Conservation (phyloP, 2,329 filamentous ascomycete genomes). For the Fusarium nisikadoi region DNA sequence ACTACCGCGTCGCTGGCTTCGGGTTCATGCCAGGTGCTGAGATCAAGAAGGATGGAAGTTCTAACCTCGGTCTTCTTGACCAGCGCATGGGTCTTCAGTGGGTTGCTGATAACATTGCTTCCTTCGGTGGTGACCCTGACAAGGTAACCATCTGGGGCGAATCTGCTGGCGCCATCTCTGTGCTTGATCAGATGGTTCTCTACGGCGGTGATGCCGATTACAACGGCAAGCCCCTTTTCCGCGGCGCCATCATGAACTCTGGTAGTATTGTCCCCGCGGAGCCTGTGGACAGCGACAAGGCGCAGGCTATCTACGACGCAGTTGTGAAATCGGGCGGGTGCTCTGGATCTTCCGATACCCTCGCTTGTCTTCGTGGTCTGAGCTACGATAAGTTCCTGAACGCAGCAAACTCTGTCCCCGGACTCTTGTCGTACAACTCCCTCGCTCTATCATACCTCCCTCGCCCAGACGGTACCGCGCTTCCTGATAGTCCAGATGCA, state of each 20-base stretch:
- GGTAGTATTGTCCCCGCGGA: slow-evolving; percentile 71
- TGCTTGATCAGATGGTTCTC: slow-evolving; percentile 79
- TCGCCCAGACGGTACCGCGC: slow-evolving; percentile 73
- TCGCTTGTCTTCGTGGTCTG: slow-evolving; percentile 72
- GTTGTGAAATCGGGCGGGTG: slow-evolving; percentile 73
- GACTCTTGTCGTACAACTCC: slow-evolving; percentile 73
- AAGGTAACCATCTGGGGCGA: slow-evolving; percentile 86
- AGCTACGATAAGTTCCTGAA: slow-evolving; percentile 70
- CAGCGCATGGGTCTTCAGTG: slow-evolving; percentile 79
- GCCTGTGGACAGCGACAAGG: slow-evolving; percentile 72
- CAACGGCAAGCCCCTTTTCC: slow-evolving; percentile 79
- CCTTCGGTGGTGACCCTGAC: slow-evolving; percentile 82
- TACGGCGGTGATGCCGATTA: slow-evolving; percentile 79
- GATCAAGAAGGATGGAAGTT: slow-evolving; percentile 71
- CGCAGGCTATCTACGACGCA: slow-evolving; percentile 71
- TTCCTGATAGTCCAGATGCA: slow-evolving; percentile 71
- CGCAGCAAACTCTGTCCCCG: slow-evolving; percentile 76
- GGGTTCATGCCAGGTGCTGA: slow-evolving; percentile 78
- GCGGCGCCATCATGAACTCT: slow-evolving; percentile 81
- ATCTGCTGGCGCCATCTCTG: slow-evolving; percentile 76
- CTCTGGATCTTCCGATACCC: slow-evolving; percentile 62
- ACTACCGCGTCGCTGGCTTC: slow-evolving; percentile 80
- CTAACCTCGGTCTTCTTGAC: slow-evolving; percentile 78
- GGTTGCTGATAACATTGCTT: slow-evolving; percentile 79
- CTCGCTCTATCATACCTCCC: slow-evolving; percentile 79